Base-by-base conservation (phyloP, 2,329 filamentous ascomycete genomes). In the Curvularia verruculosa region DNA sequence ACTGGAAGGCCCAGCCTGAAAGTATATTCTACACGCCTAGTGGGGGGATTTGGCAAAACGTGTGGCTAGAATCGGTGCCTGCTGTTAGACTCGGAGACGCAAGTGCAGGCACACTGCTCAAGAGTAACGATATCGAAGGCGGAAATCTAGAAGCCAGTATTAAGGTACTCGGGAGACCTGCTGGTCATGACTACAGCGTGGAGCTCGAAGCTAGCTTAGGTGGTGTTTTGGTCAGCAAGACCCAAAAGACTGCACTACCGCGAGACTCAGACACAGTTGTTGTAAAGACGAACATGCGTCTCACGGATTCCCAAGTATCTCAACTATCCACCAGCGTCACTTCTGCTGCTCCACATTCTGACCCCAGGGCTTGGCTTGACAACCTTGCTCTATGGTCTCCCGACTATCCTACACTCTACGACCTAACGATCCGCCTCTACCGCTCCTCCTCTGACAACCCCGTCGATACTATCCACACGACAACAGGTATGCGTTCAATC, bases 321-420 rank as follows among this genome's bases (percentile, higher is more conserved):
- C 69, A 73, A 21, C 71, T 85, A 1, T 77, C 81, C 2, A 61
- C 70, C 5, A 66, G 75, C 0, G 59, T 62, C 1, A 56, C 34
- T 71, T 2, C 61, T 69, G 24, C 60, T 59, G 10, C 77, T 73
- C 1, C 79, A 78, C 1, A 72, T 77, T 1, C 71, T 71, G 6
- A 71, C 81, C 48, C 54, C 73, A 43, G 69, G 52, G 78, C 75
- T 60, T 83, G 84, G 85, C 77, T 78, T 7, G 75, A 85, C 31
- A 81, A 81, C 5, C 72, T 88, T n/a, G 86, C 86, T 1, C 77
- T 89, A 3, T 87, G 85, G 85, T 85, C 84, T 1, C 84, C 84
- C 0, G 83, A 86, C 52, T 77, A 84, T 58, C 85, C 85, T 0
- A 78, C 78, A 1, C 79, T 87, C 1, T 87, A 87, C 68, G 82